These are phyloP conservation scores for Sporobolomyces roseus DNA, from an alignment of 768 basidiomycete species.

Conservation along the genomic window DNA sequence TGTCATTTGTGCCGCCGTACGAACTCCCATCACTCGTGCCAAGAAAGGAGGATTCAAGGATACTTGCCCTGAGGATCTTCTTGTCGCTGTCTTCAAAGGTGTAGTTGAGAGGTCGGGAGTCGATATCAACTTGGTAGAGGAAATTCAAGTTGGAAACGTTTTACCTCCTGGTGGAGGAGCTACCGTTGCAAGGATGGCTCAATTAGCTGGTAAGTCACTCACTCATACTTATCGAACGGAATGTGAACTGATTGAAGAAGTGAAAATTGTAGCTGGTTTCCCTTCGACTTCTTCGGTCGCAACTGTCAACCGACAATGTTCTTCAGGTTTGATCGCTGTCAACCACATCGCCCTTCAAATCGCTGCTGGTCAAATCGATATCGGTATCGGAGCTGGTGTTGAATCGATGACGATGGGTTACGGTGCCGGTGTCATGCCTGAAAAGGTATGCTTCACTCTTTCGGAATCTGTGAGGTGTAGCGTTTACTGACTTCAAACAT, in stretches of 20 bases:
- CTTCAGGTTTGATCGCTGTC: constrained; percentile 91
- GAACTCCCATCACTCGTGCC: constrained; percentile 77
- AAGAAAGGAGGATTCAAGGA: constrained; percentile 93
- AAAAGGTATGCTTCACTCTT: constrained; percentile 44
- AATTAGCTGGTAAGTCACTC: constrained; percentile 55
- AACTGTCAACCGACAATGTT: constrained; percentile 87
- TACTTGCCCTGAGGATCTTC: constrained; percentile 73
- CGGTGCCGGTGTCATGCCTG: constrained; percentile 52
- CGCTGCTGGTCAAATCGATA: constrained; percentile 70
- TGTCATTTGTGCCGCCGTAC: constrained; percentile 80
- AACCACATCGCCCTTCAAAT: constrained; percentile 82
- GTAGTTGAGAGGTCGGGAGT: constrained; percentile 59
- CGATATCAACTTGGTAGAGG: constrained; percentile 41
- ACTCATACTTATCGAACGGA: constrained; percentile 57
- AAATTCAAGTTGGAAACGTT: constrained; percentile 62
- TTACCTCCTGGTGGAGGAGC: constrained; percentile 83
- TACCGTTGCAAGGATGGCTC: constrained; percentile 72
- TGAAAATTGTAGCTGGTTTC: constrained; percentile 67
- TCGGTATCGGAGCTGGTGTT: constrained; percentile 71
- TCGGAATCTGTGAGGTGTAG: neutral
- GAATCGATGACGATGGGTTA: constrained; percentile 53
- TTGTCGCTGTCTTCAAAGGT: constrained; percentile 76
- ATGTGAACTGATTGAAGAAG: constrained; percentile 52
- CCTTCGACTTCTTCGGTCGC: constrained; percentile 81
- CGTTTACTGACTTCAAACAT: neutral